Evolutionary conservation across 2,329 filamentous ascomycete species (phyloP).

Genomic region (Cadophora luteo-olivacea): DNA sequence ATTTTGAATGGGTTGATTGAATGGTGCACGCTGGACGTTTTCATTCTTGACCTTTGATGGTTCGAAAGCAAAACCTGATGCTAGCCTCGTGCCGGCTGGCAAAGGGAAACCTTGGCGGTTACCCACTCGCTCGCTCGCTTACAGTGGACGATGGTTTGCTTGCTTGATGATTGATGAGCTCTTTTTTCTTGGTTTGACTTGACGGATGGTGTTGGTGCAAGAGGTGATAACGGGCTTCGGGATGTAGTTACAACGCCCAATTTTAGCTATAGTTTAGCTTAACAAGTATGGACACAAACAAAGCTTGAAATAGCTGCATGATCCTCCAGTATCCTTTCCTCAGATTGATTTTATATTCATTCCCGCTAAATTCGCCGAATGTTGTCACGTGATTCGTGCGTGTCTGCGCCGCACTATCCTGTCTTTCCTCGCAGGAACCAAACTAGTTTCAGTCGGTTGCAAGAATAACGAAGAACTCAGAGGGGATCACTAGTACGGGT

Average conservation of each 20-base stretch:
- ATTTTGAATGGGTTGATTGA: not conserved
- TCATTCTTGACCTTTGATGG: slow-evolving; percentile 25
- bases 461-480: too few relatives aligned
- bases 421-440: too few relatives aligned
- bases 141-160: not conserved
- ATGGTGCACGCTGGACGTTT: slow-evolving; percentile 40
- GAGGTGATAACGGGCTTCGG: not conserved
- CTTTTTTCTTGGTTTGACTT: slow-evolving; percentile 14
- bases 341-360: too few relatives aligned
- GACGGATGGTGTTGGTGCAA: slow-evolving; percentile 5
- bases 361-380: too few relatives aligned
- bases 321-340: too few relatives aligned
- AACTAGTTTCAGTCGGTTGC: too few relatives aligned
- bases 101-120: slow-evolving; percentile 7
- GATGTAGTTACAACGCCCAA: not conserved
- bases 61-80: not conserved
- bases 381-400: too few relatives aligned
- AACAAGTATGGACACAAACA: not conserved
- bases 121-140: not conserved
- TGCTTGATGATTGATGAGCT: slow-evolving; percentile 23
- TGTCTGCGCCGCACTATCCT: too few relatives aligned
- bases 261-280: slow-evolving; percentile 24
- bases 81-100: slow-evolving; percentile 4
- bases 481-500: too few relatives aligned
- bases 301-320: not conserved